Conservation (phyloP, 1,284 basidiomycete species). For the Puccinia hordei region DNA sequence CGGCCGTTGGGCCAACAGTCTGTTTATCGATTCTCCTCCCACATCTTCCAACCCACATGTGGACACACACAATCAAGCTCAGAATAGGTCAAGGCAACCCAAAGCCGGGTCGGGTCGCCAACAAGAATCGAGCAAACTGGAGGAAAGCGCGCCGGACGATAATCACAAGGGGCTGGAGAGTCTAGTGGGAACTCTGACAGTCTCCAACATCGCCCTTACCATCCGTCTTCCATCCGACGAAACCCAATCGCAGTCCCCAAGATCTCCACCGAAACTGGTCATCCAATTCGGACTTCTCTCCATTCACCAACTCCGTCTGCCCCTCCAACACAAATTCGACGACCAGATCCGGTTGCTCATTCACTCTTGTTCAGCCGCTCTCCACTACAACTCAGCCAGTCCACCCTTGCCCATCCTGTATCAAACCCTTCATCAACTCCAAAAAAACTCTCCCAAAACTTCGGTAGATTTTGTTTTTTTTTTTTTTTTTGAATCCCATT, state of each 20-base stretch:
- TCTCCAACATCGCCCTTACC: conserved; percentile 18
- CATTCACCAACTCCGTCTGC: neutral
- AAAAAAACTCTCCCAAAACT: too few species aligned
- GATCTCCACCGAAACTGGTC: neutral
- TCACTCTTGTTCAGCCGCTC: neutral
- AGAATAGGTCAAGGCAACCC: neutral
- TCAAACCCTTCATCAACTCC: neutral
- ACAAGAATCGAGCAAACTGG: too few species aligned
- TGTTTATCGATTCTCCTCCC: neutral
- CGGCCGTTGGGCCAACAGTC: conserved; percentile 21
- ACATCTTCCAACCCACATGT: neutral
- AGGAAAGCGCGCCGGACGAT: too few species aligned
- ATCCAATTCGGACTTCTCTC: conserved; percentile 23
- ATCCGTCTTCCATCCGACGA: conserved; percentile 1
- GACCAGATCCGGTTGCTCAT: conserved; percentile 5
- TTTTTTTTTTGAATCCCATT: too few species aligned
- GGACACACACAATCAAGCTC: neutral
- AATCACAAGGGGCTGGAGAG: neutral
- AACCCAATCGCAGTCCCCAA: neutral
- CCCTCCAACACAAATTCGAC: neutral
- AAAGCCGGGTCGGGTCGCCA: neutral
- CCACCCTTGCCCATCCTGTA: neutral
- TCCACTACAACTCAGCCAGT: neutral
- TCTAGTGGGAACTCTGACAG: conserved; percentile 1
- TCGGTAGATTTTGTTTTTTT: too few species aligned